Base-by-base conservation (phyloP, 2,329 filamentous ascomycete genomes). In the Teratosphaeria destructans region DNA sequence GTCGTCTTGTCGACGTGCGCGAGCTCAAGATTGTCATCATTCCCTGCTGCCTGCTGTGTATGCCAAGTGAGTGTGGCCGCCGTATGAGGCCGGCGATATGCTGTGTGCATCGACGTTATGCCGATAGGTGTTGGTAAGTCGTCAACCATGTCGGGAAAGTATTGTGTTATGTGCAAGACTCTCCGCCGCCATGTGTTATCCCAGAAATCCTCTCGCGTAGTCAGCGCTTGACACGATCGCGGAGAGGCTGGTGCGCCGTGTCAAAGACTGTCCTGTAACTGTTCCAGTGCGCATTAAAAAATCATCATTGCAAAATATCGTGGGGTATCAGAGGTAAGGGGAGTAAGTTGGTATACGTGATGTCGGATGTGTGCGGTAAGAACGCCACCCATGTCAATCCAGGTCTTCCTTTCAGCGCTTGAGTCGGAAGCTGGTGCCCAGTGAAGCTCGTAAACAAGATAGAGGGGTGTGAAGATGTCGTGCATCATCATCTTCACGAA, bases 321-420 rank as follows among this genome's bases (percentile, higher is more conserved):
- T 29, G 35, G 58, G 56, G 59, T 59, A 57, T 57, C 59, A 59
- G 55, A 32, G 52, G 35, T 4, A 52, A 54, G 52, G 7, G 34
- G 32, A 27, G 55, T 27, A 14, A n/a, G 34, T n/a, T 32, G 12
- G 34, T 32, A 54, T 54, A 37, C 32, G 23, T 37, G 49, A 54
- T 54, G 56, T 27, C 8, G 49, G 23, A 53, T 56, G 53, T 34
- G 29, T 57, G 47, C 59, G 63, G 59, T 63, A 63, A 47, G n/a
- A 39, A 27, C 59, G 56, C 61, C 63, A 66, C 64, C 65, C 66
- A 63, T 72, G 67, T 71, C 70, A 71, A 66, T 70, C 67, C 68
- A 68, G 66, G 68, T 67, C 69, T 68, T 64, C 63, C 67, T 54
- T 59, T 70, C 70, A 72, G 70, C 70, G 67, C 70, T 72, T 71